Base-by-base conservation (phyloP, 371 early-diverging fungal genomes). In the Smittium mucronatum region DNA sequence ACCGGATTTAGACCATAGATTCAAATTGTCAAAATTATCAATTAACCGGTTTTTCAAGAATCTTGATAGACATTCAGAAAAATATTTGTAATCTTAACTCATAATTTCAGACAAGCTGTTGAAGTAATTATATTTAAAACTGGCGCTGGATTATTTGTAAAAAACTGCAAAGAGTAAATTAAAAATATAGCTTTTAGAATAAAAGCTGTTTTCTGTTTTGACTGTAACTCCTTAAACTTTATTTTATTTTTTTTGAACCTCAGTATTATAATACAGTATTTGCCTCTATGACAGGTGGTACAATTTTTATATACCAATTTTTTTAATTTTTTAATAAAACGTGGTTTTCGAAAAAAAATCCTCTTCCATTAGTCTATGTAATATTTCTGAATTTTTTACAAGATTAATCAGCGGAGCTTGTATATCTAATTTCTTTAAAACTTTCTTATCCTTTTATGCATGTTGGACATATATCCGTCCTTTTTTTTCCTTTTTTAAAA, bases 401-500 rank as follows among this genome's bases (percentile, higher is more conserved):
- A n/a, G n/a, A n/a, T n/a, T n/a, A n/a, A n/a, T n/a, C n/a, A n/a
- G 5, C 47, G 47, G 47, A 47, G 47, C 47, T 21, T n/a, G n/a
- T n/a, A n/a, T n/a, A n/a, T n/a, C n/a, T n/a, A n/a, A n/a, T n/a
- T n/a, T n/a, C 11, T 21, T 47, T 47, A 11, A 47, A 47, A 47
- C 21, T 47, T 47, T 47, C 21, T 28, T 59, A 11, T 5, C 59
- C 59, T 16, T 59, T 59, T 15, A 28, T 59, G 59, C 59, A 59
- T 11, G 26, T 59, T 21, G 59, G 28, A 26, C 59, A 59, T 28
- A 59, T 59, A 59, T 26, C 15, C 2, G 28, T 28, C 26, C 59
- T 59, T 26, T 59, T 59, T 59, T 59, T 59, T 5, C n/a, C 26
- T 59, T 59, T 59, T 59, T 59, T 59, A 28, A 59, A 59, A 28